phyloP scores from a whole-genome alignment of 1,284 basidiomycete species.

The Cryptococcus depauperatus region DNA sequence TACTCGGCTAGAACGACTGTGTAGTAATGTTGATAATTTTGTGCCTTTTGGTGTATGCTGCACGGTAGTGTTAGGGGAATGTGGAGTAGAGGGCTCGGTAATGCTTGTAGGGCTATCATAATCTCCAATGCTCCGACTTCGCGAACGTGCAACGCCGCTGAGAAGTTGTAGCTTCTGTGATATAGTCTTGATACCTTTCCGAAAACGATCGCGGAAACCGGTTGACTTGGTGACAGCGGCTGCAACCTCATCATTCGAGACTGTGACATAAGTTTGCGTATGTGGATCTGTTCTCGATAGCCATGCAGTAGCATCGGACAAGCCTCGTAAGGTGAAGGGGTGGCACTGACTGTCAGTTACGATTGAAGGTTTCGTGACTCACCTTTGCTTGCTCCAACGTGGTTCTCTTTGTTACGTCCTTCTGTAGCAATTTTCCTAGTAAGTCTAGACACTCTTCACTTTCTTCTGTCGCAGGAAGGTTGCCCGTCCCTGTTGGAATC shows the following conservation, averaged over 20 bases:
- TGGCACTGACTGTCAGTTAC: constrained; percentile 30
- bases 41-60: too few relatives aligned
- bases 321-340: constrained; percentile 69
- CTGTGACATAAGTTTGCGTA: constrained; percentile 54
- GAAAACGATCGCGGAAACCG: constrained; percentile 35
- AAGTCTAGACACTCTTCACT: constrained; percentile 59
- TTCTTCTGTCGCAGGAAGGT: constrained; percentile 33
- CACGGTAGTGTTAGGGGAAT: too few relatives aligned
- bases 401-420: constrained; percentile 70
- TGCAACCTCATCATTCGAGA: constrained; percentile 72
- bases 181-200: constrained; percentile 34
- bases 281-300: constrained; percentile 63
- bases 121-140: constrained; percentile 30
- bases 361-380: constrained; percentile 20
- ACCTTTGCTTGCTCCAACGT: constrained; percentile 81
- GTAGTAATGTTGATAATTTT: constrained; percentile 5
- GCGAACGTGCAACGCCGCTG: constrained; percentile 15
- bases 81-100: constrained; percentile 2
- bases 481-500: constrained; percentile 56
- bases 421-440: constrained; percentile 69
- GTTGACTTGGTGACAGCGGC: constrained; percentile 54
- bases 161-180: constrained; percentile 21
- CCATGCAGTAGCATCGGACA: constrained; percentile 68
- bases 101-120: constrained; percentile 10
- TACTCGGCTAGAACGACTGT: too few relatives aligned